These are phyloP conservation scores for Aspergillus brunneoviolaceus DNA, from an alignment of 2,329 filamentous ascomycete species.

Conservation along the genomic window DNA sequence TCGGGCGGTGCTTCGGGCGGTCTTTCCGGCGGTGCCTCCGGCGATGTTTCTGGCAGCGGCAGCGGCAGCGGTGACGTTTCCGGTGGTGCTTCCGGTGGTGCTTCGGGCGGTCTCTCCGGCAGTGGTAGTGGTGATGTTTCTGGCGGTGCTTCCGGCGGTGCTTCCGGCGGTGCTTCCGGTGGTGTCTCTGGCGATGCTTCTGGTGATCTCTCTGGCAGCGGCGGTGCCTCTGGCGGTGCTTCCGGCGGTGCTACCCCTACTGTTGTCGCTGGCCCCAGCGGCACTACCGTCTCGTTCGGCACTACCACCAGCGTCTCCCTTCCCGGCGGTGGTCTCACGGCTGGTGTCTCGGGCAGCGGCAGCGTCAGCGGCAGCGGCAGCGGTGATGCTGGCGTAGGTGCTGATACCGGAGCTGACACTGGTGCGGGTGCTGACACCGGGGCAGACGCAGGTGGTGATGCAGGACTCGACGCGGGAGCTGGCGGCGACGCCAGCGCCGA, in stretches of 20 bases:
- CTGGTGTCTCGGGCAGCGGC: neutral
- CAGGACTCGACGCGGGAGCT: neutral
- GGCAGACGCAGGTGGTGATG: neutral
- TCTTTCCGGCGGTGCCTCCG: neutral
- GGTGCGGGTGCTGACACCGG: slow-evolving; percentile 1
- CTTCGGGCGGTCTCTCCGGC: neutral
- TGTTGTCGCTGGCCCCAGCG: neutral
- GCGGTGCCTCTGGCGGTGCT: neutral
- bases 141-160: neutral
- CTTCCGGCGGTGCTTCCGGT: neutral
- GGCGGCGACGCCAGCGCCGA: neutral
- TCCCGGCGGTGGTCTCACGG: slow-evolving; percentile 1
- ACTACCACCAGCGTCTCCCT: slow-evolving; percentile 4
- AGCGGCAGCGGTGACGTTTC: neutral
- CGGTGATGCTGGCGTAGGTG: slow-evolving; percentile 1
- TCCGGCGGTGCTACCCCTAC: slow-evolving; percentile 1
- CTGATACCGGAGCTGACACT: neutral
- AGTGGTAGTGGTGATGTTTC: neutral
- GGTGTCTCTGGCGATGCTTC: neutral
- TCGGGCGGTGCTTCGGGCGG: neutral
- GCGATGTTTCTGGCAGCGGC: neutral
- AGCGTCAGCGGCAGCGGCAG: neutral
- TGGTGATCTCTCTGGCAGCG: neutral
- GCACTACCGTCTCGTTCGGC: slow-evolving; percentile 1
- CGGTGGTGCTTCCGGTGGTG: neutral